Evolutionary conservation across 305 asterid species (phyloP).

Genomic region (Nicotiana rustica): DNA sequence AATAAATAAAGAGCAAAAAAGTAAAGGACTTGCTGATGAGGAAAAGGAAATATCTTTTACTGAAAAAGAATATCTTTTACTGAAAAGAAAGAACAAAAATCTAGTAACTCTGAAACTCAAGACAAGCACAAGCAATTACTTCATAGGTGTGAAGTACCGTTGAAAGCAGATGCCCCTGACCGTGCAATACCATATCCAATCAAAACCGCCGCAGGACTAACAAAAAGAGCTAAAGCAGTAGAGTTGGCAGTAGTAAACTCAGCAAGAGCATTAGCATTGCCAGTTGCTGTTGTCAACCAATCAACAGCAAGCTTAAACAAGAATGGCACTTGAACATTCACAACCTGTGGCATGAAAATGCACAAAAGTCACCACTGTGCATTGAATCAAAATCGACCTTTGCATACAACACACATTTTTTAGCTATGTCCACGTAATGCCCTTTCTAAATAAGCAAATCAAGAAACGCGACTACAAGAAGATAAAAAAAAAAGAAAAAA

Average conservation of each 20-base stretch:
- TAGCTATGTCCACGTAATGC: neutral
- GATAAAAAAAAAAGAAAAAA: neutral
- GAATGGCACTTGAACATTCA: slow-evolving; percentile 98
- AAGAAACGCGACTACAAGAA: too few relatives aligned
- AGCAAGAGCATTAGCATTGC: slow-evolving; percentile 76
- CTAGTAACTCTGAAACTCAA: slow-evolving; percentile 34
- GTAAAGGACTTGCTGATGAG: slow-evolving; percentile 11
- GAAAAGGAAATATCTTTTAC: neutral
- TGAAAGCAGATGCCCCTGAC: slow-evolving; percentile 89
- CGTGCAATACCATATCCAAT: slow-evolving; percentile 97
- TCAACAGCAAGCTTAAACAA: slow-evolving; percentile 96
- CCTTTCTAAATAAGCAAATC: neutral
- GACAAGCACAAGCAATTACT: slow-evolving; percentile 54
- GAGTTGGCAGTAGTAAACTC: slow-evolving; percentile 87
- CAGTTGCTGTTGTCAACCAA: slow-evolving; percentile 79
- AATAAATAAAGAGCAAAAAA: slow-evolving; percentile 15
- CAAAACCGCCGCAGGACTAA: slow-evolving; percentile 86
- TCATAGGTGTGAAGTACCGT: slow-evolving; percentile 68
- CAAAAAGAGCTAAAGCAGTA: slow-evolving; percentile 75
- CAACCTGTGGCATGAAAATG: slow-evolving; percentile 64
- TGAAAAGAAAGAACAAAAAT: slow-evolving; percentile 30
- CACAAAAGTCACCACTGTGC: slow-evolving; percentile 24
- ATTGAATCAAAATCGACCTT: neutral
- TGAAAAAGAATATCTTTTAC: neutral
- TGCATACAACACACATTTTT: neutral